Conservation (phyloP, 805 yeast genomes). For the Starmerella davenportii region DNA sequence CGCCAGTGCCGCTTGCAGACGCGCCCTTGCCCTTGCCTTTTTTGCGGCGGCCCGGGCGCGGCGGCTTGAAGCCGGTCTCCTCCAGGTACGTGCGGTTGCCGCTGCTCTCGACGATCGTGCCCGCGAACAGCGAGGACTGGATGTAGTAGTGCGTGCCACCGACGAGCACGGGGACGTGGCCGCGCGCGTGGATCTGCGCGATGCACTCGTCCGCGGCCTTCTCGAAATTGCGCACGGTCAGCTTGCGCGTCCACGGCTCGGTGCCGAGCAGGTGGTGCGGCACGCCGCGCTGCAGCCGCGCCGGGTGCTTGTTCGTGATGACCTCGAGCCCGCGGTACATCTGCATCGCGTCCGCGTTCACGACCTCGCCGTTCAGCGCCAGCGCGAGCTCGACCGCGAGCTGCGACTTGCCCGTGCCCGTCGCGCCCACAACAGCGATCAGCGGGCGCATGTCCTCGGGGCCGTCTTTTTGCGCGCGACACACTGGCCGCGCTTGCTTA, state of each 20-base stretch:
- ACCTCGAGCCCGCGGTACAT: slow-evolving; percentile 56
- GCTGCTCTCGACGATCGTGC: background rate
- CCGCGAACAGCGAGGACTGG: slow-evolving; percentile 34
- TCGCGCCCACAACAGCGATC: slow-evolving; percentile 69
- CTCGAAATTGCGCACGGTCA: slow-evolving; percentile 61
- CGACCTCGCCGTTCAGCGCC: slow-evolving; percentile 64
- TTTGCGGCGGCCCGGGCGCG: background rate
- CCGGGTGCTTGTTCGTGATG: slow-evolving; percentile 85
- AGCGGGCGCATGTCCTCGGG: slow-evolving; percentile 26
- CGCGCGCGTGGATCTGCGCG: slow-evolving; percentile 42
- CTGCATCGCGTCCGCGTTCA: slow-evolving; percentile 96
- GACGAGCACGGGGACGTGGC: slow-evolving; percentile 69
- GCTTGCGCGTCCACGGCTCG: slow-evolving; percentile 46
- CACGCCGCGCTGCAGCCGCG: slow-evolving; percentile 52
- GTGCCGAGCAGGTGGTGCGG: slow-evolving; percentile 82
- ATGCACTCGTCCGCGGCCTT: slow-evolving; percentile 44
- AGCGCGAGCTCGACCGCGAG: slow-evolving; percentile 64
- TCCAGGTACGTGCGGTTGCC: background rate
- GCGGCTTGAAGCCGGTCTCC: background rate
- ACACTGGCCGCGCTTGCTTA: too few species aligned
- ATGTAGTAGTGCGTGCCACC: slow-evolving; percentile 95
- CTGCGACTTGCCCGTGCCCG: slow-evolving; percentile 93
- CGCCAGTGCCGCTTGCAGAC: background rate
- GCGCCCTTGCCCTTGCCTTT: background rate
- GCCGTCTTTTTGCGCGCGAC: too few species aligned